phyloP scores from a whole-genome alignment of 805 yeast genomes.

The Pichia californica region DNA sequence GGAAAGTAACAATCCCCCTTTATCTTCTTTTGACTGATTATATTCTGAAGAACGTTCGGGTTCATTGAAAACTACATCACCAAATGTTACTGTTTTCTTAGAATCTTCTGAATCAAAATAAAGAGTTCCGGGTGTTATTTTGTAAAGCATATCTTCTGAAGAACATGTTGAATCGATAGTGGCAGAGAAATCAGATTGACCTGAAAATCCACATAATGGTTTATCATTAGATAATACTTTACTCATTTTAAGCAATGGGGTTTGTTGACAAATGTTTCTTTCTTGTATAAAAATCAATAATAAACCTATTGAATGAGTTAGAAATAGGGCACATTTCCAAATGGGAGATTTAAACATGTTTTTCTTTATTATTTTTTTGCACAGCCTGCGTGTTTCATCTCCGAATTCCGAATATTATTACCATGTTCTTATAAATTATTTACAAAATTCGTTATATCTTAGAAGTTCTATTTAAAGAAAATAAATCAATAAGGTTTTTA shows the following conservation, averaged over 20 bases:
- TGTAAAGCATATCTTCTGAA: not conserved
- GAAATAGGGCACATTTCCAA: too few relatives aligned
- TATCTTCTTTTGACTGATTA: not conserved
- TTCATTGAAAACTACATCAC: too few relatives aligned
- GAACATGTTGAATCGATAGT: conserved; percentile 6
- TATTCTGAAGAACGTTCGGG: too few relatives aligned
- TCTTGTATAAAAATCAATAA: too few relatives aligned
- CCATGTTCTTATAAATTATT: too few relatives aligned
- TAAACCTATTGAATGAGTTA: too few relatives aligned
- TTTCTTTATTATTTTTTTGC: too few relatives aligned
- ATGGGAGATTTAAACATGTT: too few relatives aligned
- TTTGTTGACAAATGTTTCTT: too few relatives aligned
- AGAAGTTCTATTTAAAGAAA: conserved; percentile 11
- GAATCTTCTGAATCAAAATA: not conserved
- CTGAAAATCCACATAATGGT: not conserved
- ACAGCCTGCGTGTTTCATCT: too few relatives aligned
- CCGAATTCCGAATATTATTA: too few relatives aligned
- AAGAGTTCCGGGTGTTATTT: not conserved
- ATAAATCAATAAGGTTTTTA: conserved; percentile 32
- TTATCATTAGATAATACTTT: not conserved
- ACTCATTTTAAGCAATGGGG: not conserved
- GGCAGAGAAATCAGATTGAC: conserved; percentile 15
- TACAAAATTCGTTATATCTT: too few relatives aligned
- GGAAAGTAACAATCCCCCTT: not conserved
- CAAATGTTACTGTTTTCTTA: conserved; percentile 8